Evolutionary conservation across 2,329 filamentous ascomycete genomes (phyloP), one percentile per base, ranked within the genome.

Genomic region (Penicillium occitanis): DNA sequence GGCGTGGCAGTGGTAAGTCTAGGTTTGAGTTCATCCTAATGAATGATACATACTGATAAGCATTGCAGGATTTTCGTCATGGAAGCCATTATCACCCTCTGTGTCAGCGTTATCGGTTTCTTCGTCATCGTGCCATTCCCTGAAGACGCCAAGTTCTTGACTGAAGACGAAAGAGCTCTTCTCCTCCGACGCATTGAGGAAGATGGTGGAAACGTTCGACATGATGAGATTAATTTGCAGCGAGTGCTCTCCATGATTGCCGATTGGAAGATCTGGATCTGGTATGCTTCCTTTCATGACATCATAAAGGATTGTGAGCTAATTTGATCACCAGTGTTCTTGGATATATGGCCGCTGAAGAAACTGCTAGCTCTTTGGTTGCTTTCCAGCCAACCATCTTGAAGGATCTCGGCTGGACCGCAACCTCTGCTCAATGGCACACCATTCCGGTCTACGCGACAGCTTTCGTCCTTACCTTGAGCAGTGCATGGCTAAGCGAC

Each of bases 371-470:
- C 14, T 70, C 71, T n/a, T 65, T 74, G 44, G 68, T 69, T 22
- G 69, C 71, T 19, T 77, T 78, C 66, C 73, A 73, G 14, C 76
- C 76, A 0, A 75, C 75, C 10, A 77, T 78, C 57, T 68, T 78
- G 17, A 69, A 69, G 25, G 72, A 74, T 59, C 68, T 77, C 11
- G 74, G 75, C 5, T 78, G 73, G 73, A 74, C 73, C 4, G 61
- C 69, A 19, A 69, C 69, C 35, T 69, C 69, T 13, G 75, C 76
- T 19, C 75, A 77, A 63, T 72, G 75, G 42, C 74, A 75, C 66
- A 73, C 70, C 40, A 75, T 78, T 53, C 76, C 76, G 0, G 70
- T 77, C 55, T 78, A 74, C 64, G 68, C 70, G 1, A 71, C 71
- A 17, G 71, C 73, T 2, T 73, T 73, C 25, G 68, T 75, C 0